These are phyloP conservation scores for Gamarada debralockiae DNA, from an alignment of 495 filamentous ascomycete genomes.

Conservation along the genomic window DNA sequence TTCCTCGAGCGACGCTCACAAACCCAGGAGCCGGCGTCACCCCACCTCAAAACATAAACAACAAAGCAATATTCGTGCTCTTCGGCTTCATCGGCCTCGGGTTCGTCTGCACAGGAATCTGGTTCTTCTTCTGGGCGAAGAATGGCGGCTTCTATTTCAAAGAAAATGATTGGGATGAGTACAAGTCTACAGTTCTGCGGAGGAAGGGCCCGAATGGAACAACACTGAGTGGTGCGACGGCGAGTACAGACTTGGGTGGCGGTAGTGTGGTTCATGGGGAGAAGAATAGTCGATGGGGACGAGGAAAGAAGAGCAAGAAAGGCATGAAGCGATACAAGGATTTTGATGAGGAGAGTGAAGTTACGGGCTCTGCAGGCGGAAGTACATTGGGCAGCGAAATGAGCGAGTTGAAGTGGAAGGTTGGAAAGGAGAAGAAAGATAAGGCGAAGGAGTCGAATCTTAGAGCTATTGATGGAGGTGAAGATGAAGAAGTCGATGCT, in stretches of 20 bases:
- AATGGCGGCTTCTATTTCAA: conserved; percentile 90
- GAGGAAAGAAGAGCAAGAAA: conserved; percentile 32
- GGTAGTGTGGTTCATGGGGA: conserved; percentile 33
- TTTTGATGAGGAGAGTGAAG: conserved; percentile 38
- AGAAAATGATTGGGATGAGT: conserved; percentile 91
- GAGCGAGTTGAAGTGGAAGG: conserved; percentile 10
- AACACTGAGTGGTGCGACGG: conserved; percentile 74
- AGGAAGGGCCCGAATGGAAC: conserved; percentile 86
- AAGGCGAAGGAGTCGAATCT: conserved; percentile 34
- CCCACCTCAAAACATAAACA: conserved; percentile 70
- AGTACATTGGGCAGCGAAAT: conserved; percentile 8
- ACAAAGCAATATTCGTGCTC: conserved; percentile 73
- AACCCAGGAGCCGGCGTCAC: conserved; percentile 44
- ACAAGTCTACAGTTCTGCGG: conserved; percentile 93
- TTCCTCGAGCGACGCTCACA: conserved; percentile 1
- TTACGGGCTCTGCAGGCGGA: conserved; percentile 10
- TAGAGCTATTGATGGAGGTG: background rate
- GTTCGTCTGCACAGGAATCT: conserved; percentile 74
- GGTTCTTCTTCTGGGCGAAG: conserved; percentile 99
- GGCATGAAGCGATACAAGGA: conserved; percentile 35
- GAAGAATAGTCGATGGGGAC: conserved; percentile 32
- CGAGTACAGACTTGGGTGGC: conserved; percentile 74
- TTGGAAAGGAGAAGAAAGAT: conserved; percentile 24
- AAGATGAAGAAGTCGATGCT: conserved; percentile 18
- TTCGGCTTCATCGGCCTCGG: conserved; percentile 80